A percentile compares a stretch with the other conserved stretches of the same genome.
phyloP scores from a whole-genome alignment of 441 rosid species.

The Erysimum pusillum region DNA sequence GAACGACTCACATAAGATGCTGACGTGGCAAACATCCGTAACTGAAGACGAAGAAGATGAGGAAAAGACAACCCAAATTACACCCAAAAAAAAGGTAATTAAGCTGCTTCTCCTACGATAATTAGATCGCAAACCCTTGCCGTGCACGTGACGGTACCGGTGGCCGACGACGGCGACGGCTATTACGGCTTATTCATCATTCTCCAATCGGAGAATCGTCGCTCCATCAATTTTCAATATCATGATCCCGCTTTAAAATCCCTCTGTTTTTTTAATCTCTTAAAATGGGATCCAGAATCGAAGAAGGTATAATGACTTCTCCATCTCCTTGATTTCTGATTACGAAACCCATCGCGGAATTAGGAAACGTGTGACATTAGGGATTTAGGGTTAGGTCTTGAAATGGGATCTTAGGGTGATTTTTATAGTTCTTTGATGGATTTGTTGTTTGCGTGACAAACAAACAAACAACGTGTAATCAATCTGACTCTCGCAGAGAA shows the following conservation, averaged over 20 bases:
- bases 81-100: conserved; percentile 16
- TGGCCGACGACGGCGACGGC: conserved; percentile 20
- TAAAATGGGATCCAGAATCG: conserved; percentile 50
- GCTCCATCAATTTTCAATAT: background rate
- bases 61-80: conserved; percentile 35
- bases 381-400: conserved; percentile 32
- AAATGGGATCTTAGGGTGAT: conserved; percentile 21
- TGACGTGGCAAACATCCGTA: conserved; percentile 45
- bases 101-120: conserved; percentile 33
- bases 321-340: background rate
- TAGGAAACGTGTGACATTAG: conserved; percentile 5
- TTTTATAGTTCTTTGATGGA: background rate
- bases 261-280: conserved; percentile 14
- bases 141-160: conserved; percentile 32
- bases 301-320: conserved; percentile 49
- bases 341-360: background rate
- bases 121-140: conserved; percentile 39
- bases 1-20: background rate
- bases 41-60: conserved; percentile 22
- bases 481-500: conserved; percentile 44
- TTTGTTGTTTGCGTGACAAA: conserved; percentile 15
- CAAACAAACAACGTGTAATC: conserved; percentile 33
- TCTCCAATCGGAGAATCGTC: conserved; percentile 26
- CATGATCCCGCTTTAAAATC: conserved; percentile 34
- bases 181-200: conserved; percentile 1